A percentile compares a stretch with the other conserved stretches of the same genome.
phyloP scores from a whole-genome alignment of 1,284 basidiomycete species.

The Ustilago nuda region DNA sequence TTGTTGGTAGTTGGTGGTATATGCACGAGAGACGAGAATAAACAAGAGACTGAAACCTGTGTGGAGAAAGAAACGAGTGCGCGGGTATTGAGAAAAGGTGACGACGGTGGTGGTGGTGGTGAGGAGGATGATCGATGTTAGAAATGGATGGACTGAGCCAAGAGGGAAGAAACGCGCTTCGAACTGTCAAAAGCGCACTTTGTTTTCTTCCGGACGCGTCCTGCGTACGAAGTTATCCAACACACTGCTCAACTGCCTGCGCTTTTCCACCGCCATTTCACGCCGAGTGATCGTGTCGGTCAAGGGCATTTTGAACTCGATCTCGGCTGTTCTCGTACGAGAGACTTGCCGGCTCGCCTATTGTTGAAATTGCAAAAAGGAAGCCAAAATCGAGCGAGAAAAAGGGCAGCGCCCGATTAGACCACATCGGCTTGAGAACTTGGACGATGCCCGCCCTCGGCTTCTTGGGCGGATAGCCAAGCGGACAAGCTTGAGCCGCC shows the following conservation, averaged over 20 bases:
- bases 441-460: neutral
- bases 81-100: neutral
- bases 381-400: neutral
- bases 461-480: slow-evolving; percentile 18
- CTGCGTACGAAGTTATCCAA: neutral
- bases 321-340: slow-evolving; percentile 1
- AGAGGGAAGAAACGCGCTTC: slow-evolving; percentile 2
- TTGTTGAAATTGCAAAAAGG: neutral
- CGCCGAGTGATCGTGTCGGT: slow-evolving; percentile 12
- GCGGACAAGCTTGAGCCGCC: slow-evolving; percentile 1
- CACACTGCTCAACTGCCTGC: slow-evolving; percentile 4
- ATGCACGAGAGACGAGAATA: slow-evolving; percentile 6
- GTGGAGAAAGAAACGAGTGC: neutral
- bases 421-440: neutral
- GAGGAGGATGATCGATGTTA: neutral
- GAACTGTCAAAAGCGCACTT: neutral
- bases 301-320: neutral
- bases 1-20: neutral
- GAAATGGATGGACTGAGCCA: neutral
- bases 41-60: neutral
- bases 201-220: neutral
- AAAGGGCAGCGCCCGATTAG: neutral
- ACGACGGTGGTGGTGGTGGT: slow-evolving; percentile 1
- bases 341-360: neutral
- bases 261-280: neutral